These are phyloP conservation scores for Beta lomatogona DNA, from an alignment of 179 eudicot species.

Conservation along the genomic window DNA sequence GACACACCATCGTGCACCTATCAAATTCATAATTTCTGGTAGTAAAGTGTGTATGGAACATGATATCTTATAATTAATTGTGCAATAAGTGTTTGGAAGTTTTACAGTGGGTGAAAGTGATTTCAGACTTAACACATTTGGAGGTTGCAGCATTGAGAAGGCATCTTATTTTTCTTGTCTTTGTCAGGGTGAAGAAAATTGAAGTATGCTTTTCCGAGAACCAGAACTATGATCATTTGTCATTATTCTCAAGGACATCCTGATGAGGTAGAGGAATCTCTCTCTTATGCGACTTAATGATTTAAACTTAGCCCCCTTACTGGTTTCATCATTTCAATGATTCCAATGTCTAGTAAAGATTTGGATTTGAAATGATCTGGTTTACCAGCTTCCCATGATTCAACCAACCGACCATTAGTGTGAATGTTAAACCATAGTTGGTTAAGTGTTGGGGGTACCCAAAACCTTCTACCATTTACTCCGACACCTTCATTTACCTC, in stretches of 20 bases:
- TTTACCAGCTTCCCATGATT: too few relatives aligned
- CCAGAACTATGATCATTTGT: neutral
- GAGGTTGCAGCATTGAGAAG: constrained; percentile 4
- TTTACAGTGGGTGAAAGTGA: neutral
- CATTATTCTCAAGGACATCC: neutral
- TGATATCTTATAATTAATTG: neutral
- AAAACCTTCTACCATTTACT: too few relatives aligned
- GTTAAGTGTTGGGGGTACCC: too few relatives aligned
- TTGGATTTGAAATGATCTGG: neutral
- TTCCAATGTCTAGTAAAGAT: neutral
- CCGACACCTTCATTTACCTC: too few relatives aligned
- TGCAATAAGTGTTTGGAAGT: neutral
- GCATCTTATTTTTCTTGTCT: neutral
- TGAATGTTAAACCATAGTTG: too few relatives aligned
- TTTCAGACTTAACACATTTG: neutral
- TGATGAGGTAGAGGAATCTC: constrained; percentile 7
- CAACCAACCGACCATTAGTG: too few relatives aligned
- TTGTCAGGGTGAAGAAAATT: neutral
- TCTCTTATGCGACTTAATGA: constrained; percentile 1
- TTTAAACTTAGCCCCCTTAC: neutral
- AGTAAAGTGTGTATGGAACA: neutral
- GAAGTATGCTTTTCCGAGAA: constrained; percentile 8
- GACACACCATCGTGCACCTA: neutral
- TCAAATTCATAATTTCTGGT: neutral
- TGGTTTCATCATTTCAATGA: neutral